A percentile compares a stretch with the other conserved stretches of the same genome.
These are phyloP conservation scores for Hydnomerulius pinastri DNA, from an alignment of 768 basidiomycete genomes.

Conservation along the genomic window DNA sequence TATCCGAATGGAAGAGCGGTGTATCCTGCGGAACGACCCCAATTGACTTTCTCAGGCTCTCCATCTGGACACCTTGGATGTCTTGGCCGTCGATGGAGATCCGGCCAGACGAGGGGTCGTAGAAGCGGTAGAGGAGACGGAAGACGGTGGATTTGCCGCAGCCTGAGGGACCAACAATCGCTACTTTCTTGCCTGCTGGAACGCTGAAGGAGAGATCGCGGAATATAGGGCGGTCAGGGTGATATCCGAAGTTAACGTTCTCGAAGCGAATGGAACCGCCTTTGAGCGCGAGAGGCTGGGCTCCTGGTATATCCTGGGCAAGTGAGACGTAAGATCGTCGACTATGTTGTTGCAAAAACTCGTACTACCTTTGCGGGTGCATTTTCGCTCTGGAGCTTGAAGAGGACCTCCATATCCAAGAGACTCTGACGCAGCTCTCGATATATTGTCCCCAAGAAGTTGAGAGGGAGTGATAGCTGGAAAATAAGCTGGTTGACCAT, in stretches of 20 bases:
- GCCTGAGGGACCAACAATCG: conserved; percentile 95
- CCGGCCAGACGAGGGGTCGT: conserved; percentile 77
- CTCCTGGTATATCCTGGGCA: conserved; percentile 65
- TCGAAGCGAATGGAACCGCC: conserved; percentile 93
- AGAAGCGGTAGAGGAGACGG: conserved; percentile 92
- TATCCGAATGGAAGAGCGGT: conserved; percentile 93
- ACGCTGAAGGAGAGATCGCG: conserved; percentile 83
- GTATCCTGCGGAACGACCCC: conserved; percentile 99
- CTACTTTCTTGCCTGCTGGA: conserved; percentile 95
- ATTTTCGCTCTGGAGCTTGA: conserved; percentile 85
- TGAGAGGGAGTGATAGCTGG: conserved; percentile 93
- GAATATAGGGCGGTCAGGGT: conserved; percentile 92
- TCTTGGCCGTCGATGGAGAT: conserved; percentile 91
- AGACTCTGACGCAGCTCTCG: conserved; percentile 95
- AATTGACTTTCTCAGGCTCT: conserved; percentile 70
- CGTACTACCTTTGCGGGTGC: conserved; percentile 57
- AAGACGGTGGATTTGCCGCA: conserved; percentile 98
- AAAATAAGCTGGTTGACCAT: conserved; percentile 99
- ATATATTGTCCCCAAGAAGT: conserved; percentile 97
- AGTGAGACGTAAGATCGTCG: background rate
- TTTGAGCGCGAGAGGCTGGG: conserved; percentile 64
- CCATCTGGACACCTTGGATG: conserved; percentile 68
- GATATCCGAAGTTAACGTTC: conserved; percentile 90
- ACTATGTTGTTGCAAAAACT: background rate
- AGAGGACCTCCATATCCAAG: conserved; percentile 95